Conservation (phyloP, 2,329 filamentous ascomycete genomes). For the Trichoderma hamatum region DNA sequence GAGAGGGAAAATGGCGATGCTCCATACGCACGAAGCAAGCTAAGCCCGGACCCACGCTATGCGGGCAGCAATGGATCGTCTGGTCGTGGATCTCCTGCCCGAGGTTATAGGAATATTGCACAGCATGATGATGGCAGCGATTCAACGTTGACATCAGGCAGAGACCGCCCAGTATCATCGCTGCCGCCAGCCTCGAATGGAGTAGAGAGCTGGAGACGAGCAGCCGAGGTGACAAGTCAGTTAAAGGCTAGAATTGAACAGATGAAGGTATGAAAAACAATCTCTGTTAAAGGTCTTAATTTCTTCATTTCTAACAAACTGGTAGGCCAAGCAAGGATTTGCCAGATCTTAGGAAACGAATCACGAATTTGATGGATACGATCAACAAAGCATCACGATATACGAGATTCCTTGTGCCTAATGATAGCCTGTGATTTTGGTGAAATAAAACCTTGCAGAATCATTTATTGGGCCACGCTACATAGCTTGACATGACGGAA, state of each 20-base stretch:
- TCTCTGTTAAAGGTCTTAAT: not conserved
- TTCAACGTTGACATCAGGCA: conserved; percentile 32
- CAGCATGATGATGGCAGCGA: conserved; percentile 42
- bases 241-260: conserved; percentile 96
- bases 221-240: conserved; percentile 96
- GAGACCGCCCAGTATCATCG: conserved; percentile 42
- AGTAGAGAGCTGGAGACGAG: conserved; percentile 90
- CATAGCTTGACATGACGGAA: conserved; percentile 14
- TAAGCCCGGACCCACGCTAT: conserved; percentile 60
- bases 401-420: conserved; percentile 18
- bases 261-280: conserved; percentile 72
- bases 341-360: conserved; percentile 36
- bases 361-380: conserved; percentile 8
- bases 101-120: conserved; percentile 52
- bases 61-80: conserved; percentile 54
- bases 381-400: conserved; percentile 13
- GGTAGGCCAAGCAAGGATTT: conserved; percentile 37
- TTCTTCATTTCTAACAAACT: not conserved
- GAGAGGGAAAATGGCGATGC: conserved; percentile 74
- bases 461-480: not conserved
- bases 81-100: conserved; percentile 62
- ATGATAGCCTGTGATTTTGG: conserved; percentile 21
- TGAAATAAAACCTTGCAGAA: conserved; percentile 2
- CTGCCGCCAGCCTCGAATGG: conserved; percentile 43
- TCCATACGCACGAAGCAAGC: conserved; percentile 53